Evolutionary conservation across 768 basidiomycete genomes (phyloP).

Genomic region (Agaricus sinodeliciosus): DNA sequence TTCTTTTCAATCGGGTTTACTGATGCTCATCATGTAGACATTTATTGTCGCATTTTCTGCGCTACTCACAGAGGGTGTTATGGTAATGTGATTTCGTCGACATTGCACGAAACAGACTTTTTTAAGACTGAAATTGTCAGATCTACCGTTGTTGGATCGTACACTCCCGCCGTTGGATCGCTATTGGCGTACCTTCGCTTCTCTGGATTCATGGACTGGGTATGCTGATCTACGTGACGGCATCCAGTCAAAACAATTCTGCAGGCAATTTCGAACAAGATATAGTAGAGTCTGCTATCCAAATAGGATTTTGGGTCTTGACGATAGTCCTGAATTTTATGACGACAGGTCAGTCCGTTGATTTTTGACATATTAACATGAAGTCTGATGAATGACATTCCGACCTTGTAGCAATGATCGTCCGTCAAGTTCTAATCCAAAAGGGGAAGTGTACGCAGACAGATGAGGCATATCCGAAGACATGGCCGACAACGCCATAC

Average conservation of each 20-base stretch:
- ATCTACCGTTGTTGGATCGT: conserved; percentile 3
- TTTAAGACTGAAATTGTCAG: not conserved
- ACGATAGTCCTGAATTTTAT: not conserved
- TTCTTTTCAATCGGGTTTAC: not conserved
- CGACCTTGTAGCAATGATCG: not conserved
- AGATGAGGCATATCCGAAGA: too few relatives aligned
- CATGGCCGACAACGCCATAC: not conserved
- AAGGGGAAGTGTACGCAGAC: too few relatives aligned
- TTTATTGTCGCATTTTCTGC: not conserved
- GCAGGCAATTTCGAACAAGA: not conserved
- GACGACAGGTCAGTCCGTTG: not conserved
- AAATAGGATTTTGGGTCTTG: not conserved
- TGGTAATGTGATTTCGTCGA: not conserved
- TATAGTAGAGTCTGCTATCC: not conserved
- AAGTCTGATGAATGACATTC: not conserved
- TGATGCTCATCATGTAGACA: not conserved
- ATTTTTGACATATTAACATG: too few relatives aligned
- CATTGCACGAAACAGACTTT: not conserved
- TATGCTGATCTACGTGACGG: not conserved
- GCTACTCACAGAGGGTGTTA: not conserved
- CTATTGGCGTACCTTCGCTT: not conserved
- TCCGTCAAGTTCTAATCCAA: not conserved
- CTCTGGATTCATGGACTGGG: not conserved
- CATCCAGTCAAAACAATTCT: not conserved
- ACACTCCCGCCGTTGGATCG: too few relatives aligned